A percentile compares a stretch with the other conserved stretches of the same genome.
These are phyloP conservation scores for Lathyrus sativus DNA, from an alignment of 306 rosid genomes.

Conservation along the genomic window DNA sequence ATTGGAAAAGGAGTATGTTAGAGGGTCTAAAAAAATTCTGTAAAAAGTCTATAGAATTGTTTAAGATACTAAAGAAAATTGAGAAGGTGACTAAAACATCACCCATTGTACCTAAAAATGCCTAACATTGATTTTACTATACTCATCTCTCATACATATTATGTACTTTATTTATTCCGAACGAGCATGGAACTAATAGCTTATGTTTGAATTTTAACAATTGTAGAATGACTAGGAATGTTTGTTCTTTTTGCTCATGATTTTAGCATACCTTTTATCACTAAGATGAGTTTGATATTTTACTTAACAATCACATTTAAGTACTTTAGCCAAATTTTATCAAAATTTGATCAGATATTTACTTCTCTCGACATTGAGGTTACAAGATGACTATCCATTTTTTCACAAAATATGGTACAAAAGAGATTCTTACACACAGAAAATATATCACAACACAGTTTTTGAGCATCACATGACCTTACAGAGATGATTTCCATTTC, in stretches of 20 bases:
- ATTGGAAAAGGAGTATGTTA: no score
- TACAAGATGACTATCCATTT: not conserved
- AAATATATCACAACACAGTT: conserved; percentile 18
- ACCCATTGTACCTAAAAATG: not conserved
- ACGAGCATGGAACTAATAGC: not conserved
- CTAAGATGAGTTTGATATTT: not conserved
- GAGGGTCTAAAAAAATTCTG: no score
- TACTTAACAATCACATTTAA: not conserved
- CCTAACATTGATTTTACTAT: not conserved
- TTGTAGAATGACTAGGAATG: not conserved
- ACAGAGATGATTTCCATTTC: conserved; percentile 67
- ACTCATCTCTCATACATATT: no score
- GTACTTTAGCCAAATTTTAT: not conserved
- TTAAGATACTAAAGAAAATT: no score
- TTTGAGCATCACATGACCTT: conserved; percentile 43
- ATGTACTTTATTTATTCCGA: no score
- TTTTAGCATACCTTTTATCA: not conserved
- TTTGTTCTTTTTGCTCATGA: not conserved
- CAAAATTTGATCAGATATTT: not conserved
- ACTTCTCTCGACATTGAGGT: not conserved
- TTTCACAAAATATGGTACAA: not conserved
- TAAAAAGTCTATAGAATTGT: no score
- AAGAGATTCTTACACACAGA: conserved; percentile 5
- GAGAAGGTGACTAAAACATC: not conserved
- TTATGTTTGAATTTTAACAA: not conserved